A percentile compares a stretch with the other conserved stretches of the same genome.
phyloP scores from a whole-genome alignment of 2,329 filamentous ascomycete species.

The Biscogniauxia mediterranea region DNA sequence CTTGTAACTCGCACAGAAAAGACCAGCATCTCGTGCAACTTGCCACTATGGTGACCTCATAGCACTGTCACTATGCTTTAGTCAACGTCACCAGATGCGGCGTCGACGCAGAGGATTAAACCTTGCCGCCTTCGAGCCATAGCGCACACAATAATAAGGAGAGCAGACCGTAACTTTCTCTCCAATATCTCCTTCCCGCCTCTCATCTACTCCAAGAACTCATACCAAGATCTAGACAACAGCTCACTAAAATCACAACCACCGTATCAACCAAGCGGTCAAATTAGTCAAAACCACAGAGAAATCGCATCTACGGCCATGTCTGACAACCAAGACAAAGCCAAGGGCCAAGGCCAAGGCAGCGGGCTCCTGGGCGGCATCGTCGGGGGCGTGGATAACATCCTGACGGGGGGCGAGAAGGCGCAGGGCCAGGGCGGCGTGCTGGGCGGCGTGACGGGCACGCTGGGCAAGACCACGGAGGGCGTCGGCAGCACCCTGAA shows the following conservation, averaged over 20 bases:
- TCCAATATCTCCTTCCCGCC: too few species aligned
- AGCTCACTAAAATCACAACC: background rate
- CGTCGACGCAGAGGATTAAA: background rate
- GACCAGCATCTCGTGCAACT: background rate
- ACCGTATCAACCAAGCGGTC: background rate
- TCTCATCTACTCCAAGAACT: too few species aligned
- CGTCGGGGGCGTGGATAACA: constrained; percentile 36
- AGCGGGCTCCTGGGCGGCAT: constrained; percentile 36
- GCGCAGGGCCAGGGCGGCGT: constrained; percentile 38
- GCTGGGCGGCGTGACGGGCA: constrained; percentile 31
- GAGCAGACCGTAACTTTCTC: background rate
- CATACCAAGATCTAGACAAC: too few species aligned
- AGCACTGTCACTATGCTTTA: background rate
- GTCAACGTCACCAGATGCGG: background rate
- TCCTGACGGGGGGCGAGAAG: constrained; percentile 39
- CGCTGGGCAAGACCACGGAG: constrained; percentile 36
- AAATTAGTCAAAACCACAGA: background rate
- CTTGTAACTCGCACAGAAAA: too few species aligned
- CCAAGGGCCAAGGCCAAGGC: constrained; percentile 12
- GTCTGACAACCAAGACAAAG: constrained; percentile 14
- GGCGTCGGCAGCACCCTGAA: constrained; percentile 26
- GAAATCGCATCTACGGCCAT: constrained; percentile 4
- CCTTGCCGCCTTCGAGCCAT: background rate
- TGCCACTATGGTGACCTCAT: background rate
- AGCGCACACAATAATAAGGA: background rate